Base-by-base conservation (phyloP, 169 alveolate genomes). In the Cryptosporidium parvum region DNA sequence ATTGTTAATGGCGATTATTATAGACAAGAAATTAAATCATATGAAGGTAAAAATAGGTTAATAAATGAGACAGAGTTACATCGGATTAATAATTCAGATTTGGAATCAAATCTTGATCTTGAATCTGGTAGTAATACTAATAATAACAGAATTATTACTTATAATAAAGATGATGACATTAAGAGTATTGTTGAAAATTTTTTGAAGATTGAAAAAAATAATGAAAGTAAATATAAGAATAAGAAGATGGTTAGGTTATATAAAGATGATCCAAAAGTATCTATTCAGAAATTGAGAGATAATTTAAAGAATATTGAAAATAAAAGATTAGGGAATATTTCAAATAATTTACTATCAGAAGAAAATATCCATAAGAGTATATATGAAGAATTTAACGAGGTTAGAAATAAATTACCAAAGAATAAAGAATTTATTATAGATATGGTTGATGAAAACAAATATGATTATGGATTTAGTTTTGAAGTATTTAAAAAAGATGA, bases 391-490 rank as follows among this genome's bases (percentile, higher is more conserved):
- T 35, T 35, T 35, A 65, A 65, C 0, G 72, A 65, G 5, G 67
- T 21, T 26, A 56, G 67, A 21, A 56, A 1, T 21, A 31, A 12
- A 29, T n/a, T 7, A 8, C 52, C 48, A 37, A 29, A 37, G 26
- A 14, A 42, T 42, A 42, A 26, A 23, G 33, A 33, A n/a, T 35
- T n/a, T n/a, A 37, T 31, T 12, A 39, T 31, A 23, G 16, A 65
- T 1, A 14, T 35, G 10, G 23, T 10, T 21, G 72, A 65, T 65
- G 53, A 65, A 33, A 31, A 10, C 7, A 65, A 31, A 10, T 65
- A 65, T 29, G 72, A 65, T 35, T 65, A 65, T 65, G 72, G 72
- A 29, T 65, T 65, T 10, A n/a, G 33, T n/a, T 3, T 65, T 3
- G 72, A 65, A 33, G 72, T 35, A 33, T 14, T 14, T 31, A 14